Conservation (phyloP, 176 grass and related monocot genomes). For the Oryza rufipogon region DNA sequence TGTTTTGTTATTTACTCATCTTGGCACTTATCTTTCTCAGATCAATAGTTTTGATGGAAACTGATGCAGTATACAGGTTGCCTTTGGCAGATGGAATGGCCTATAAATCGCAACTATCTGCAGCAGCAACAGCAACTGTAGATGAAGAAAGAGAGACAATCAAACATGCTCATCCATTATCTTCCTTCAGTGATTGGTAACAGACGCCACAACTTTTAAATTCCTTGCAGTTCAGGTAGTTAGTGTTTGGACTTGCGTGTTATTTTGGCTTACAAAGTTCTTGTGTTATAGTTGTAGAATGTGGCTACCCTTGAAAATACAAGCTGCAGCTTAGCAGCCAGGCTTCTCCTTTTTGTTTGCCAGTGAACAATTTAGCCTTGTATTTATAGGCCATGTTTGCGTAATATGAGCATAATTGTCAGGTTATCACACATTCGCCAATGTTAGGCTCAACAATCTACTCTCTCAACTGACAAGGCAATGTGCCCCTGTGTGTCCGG, state of each 20-base stretch:
- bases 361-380: not conserved
- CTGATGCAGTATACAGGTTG: not conserved
- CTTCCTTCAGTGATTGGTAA: not conserved
- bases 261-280: not conserved
- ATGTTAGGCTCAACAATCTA: not conserved
- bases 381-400: not conserved
- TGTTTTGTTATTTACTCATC: not conserved
- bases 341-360: not conserved
- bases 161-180: not conserved
- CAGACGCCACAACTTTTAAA: not conserved
- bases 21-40: not conserved
- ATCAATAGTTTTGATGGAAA: not conserved
- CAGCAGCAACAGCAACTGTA: not conserved
- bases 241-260: not conserved
- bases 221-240: not conserved
- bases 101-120: not conserved
- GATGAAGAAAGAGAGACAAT: not conserved
- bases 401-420: not conserved
- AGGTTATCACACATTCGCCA: not conserved
- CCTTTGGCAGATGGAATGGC: not conserved
- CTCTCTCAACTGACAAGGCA: not conserved
- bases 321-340: not conserved
- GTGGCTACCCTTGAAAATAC: not conserved
- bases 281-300: not conserved
- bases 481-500: not conserved